Evolutionary conservation across 2,329 filamentous ascomycete species (phyloP).

Genomic region (Curvularia lunata): DNA sequence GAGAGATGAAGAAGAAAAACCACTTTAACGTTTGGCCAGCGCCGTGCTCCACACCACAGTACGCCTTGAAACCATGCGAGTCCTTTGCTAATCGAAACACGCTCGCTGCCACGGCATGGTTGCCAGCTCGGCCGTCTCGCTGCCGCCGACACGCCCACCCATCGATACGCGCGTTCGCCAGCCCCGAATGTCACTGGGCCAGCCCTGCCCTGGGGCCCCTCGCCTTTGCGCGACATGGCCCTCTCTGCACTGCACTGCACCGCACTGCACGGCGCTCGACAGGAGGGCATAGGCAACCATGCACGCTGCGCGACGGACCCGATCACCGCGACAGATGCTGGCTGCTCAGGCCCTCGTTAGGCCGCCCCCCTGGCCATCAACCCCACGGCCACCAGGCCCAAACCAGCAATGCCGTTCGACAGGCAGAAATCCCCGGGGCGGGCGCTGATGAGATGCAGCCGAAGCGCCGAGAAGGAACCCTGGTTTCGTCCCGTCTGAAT

Average conservation of each 20-base stretch:
- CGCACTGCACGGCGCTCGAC: too few relatives aligned
- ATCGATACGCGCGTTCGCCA: slow-evolving; percentile 32
- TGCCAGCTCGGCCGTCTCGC: slow-evolving; percentile 12
- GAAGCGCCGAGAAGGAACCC: slow-evolving; percentile 43
- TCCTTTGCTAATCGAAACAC: slow-evolving; percentile 25
- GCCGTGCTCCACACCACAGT: slow-evolving; percentile 26
- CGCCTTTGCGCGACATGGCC: not conserved
- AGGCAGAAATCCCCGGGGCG: slow-evolving; percentile 45
- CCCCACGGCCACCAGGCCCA: slow-evolving; percentile 42
- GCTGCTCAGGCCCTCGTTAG: slow-evolving; percentile 25
- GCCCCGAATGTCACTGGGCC: slow-evolving; percentile 10
- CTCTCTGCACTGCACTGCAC: not conserved
- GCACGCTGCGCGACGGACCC: slow-evolving; percentile 2
- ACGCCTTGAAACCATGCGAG: slow-evolving; percentile 42
- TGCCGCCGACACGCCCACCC: slow-evolving; percentile 5
- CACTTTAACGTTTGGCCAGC: slow-evolving; percentile 25
- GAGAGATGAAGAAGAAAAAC: slow-evolving; percentile 21
- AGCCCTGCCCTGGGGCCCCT: too few relatives aligned
- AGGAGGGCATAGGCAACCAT: not conserved
- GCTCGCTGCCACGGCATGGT: slow-evolving; percentile 13
- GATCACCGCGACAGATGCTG: slow-evolving; percentile 19
- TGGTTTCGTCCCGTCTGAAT: slow-evolving; percentile 43
- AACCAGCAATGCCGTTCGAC: slow-evolving; percentile 45
- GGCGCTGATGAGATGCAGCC: slow-evolving; percentile 44
- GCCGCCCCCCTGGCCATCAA: slow-evolving; percentile 16